Conservation (phyloP, 2,329 filamentous ascomycete species). For the Metarhizium sp. region DNA sequence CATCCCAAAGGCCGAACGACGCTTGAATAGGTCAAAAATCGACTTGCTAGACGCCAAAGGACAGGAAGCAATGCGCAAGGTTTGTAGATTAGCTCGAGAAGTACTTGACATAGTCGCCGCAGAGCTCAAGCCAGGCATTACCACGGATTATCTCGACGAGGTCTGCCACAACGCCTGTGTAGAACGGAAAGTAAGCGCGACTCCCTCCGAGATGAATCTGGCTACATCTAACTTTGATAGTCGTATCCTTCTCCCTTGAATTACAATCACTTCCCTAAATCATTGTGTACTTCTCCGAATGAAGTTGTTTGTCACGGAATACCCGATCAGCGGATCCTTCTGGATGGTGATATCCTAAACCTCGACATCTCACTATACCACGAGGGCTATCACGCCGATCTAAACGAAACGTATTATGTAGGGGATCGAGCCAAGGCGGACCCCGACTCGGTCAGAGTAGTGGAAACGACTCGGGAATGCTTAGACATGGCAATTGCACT, state of each 20-base stretch:
- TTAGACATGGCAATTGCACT: slow-evolving; percentile 83
- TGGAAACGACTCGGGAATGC: slow-evolving; percentile 83
- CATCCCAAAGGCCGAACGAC: too few relatives aligned
- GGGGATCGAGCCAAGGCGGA: slow-evolving; percentile 79
- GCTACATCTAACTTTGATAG: neutral
- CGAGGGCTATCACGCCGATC: slow-evolving; percentile 86
- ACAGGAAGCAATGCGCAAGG: slow-evolving; percentile 85
- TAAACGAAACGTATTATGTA: slow-evolving; percentile 99
- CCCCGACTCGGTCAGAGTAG: slow-evolving; percentile 78
- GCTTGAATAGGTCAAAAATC: slow-evolving; percentile 44
- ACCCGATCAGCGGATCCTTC: slow-evolving; percentile 75
- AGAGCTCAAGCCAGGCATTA: slow-evolving; percentile 80
- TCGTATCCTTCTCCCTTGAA: slow-evolving; percentile 92
- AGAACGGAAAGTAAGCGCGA: neutral
- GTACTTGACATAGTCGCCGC: slow-evolving; percentile 85
- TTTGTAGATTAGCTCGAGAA: slow-evolving; percentile 78
- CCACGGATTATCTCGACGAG: slow-evolving; percentile 91
- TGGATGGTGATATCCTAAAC: slow-evolving; percentile 94
- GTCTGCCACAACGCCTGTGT: slow-evolving; percentile 84
- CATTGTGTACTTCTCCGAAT: slow-evolving; percentile 91
- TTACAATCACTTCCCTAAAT: slow-evolving; percentile 96
- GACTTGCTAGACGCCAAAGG: slow-evolving; percentile 71
- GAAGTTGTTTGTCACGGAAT: slow-evolving; percentile 99
- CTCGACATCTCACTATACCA: slow-evolving; percentile 94
- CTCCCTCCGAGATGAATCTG: too few relatives aligned